Base-by-base conservation (phyloP, 2,329 filamentous ascomycete species). In the Lojkania enalia region DNA sequence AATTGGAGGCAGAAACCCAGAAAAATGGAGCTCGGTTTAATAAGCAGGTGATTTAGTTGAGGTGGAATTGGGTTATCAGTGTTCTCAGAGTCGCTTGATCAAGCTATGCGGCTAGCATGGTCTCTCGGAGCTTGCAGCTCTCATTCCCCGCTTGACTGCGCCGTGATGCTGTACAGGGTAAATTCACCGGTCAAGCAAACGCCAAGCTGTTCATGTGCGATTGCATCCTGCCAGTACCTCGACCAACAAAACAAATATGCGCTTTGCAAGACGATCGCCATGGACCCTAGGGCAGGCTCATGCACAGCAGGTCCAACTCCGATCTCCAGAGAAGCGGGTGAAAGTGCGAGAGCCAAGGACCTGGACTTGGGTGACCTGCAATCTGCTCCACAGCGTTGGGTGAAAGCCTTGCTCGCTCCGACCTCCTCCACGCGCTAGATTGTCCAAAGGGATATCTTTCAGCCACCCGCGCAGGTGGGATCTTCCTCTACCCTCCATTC, bases 391-490 rank as follows among this genome's bases (percentile, higher is more conserved):
- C 51, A 39, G 42, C 42, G 32, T 42, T 18, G 6, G 15, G 9
- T 21, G 35, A 37, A 37, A 21, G 19, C 5, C 43, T 31, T 25
- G 30, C 21, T 18, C 19, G 20, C 23, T 31, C 20, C 16, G 32
- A 29, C 27, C 21, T 32, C 36, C 27, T 44, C 35, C 43, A 27
- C 42, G 40, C 56, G 49, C 58, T 63, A 51, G 44, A 43, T 45
- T 33, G 14, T 15, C 46, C 44, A 42, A 44, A 48, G 43, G 42
- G 30, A 60, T 54, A 63, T 62, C 53, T 52, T 51, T 41, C 44
- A 44, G 45, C 48, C 54, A 48, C 52, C 46, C 52, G 45, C 51
- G 49, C 42, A 25, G 19, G 7, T 27, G 23, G 7, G 7, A 7
- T 27, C 23, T 27, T n/a, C n/a, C 23, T 27, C 7, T 27, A 27